Evolutionary conservation across 2,329 filamentous ascomycete genomes (phyloP), one percentile per base, ranked within the genome.

Genomic region (Penicillium sp.): DNA sequence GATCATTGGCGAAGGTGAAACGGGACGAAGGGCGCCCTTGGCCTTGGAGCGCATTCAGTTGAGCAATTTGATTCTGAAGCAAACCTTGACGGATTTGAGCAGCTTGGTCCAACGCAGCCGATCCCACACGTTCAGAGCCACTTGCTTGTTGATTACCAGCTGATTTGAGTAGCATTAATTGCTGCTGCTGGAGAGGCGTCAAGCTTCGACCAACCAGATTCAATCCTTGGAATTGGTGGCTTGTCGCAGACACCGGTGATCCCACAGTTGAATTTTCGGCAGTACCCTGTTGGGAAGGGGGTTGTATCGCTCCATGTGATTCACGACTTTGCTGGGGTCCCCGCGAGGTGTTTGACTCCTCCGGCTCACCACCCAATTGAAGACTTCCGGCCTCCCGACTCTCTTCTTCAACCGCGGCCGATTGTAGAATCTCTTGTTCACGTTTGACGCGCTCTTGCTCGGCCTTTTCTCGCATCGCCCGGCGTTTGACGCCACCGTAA

Each of bases 281-380:
- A 5, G 75, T 72, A 27, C 74, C 75, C 58, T 86, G 80, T 61
- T 90, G 86, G 32, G 88, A 86, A 8, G 90, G 88, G 3, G 86
- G 84, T 60, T 90, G 88, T 6, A 88, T 83, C 9, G 81, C 82
- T 50, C 79, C 76, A 50, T 82, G 81, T 43, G 83, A 79, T 51
- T 83, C 79, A 57, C 78, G 73, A 35, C 69, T 69, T 43, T 81
- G 42, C 18, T 26, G 79, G 13, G 75, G 53, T 48, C 62, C 64
- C 45, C 68, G 61, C 0, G 66, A 60, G 4, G 64, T 70, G 24
- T 88, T 84, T 52, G 80, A 78, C 56, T 95, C 89, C 65, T 97
- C 91, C 0, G 91, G 91, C 65, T 97, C 91, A 38, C 91, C 91
- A 48, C 91, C 91, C 13, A 97, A 77, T 49, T 94, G 90, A 49